phyloP scores from a whole-genome alignment of 106 monocot species.

The Platanthera guangdongensis region DNA sequence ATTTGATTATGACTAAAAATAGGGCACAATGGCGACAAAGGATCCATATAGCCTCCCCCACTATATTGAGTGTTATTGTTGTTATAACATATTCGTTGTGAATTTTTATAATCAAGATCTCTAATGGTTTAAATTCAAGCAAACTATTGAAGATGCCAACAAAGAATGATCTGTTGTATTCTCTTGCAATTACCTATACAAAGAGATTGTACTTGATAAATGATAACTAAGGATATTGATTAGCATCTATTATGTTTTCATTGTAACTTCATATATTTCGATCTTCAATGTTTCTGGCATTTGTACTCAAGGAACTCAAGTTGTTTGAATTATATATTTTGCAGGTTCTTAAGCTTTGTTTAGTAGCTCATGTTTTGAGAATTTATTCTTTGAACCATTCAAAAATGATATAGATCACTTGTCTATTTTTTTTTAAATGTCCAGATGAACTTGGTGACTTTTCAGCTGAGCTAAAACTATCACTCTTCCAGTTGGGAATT shows the following conservation, averaged over 20 bases:
- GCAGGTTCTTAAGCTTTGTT: neutral
- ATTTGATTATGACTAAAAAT: too few relatives aligned
- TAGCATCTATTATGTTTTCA: neutral
- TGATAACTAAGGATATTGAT: neutral
- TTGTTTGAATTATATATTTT: neutral
- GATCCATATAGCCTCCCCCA: too few relatives aligned
- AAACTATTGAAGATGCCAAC: neutral
- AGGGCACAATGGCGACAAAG: too few relatives aligned
- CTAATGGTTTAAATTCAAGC: neutral
- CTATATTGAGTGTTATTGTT: neutral
- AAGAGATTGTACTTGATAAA: neutral
- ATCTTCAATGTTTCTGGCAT: neutral
- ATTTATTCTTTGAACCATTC: neutral
- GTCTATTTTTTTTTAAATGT: neutral
- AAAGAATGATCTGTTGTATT: neutral
- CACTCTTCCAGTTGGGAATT: conserved; percentile 95
- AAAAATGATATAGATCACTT: neutral
- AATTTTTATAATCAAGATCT: neutral
- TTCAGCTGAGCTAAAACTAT: conserved; percentile 79
- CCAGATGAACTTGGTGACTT: conserved; percentile 96
- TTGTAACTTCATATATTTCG: neutral
- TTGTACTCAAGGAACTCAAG: neutral
- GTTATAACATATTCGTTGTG: neutral
- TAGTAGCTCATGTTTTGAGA: neutral
- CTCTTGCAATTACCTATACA: neutral